A percentile compares a stretch with the other conserved stretches of the same genome.
phyloP scores from a whole-genome alignment of 75 land plant species.

The Sequoiadendron giganteum region DNA sequence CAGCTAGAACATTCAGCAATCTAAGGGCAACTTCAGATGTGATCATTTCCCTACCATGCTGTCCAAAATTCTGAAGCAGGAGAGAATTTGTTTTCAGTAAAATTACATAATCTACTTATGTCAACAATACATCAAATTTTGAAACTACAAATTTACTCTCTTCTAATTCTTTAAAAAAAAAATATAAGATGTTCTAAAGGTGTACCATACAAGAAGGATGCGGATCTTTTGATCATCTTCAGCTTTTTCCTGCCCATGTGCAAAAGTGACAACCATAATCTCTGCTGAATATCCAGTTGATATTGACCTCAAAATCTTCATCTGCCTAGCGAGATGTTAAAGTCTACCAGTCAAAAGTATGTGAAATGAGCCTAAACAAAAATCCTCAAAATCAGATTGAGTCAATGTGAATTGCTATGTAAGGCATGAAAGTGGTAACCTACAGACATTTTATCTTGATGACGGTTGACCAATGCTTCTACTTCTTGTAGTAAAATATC shows the following conservation, averaged over 20 bases:
- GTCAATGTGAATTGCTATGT: not conserved
- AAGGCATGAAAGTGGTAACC: constrained; percentile 5
- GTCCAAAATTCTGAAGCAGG: constrained; percentile 85
- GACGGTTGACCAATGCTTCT: constrained; percentile 60
- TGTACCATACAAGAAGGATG: constrained; percentile 68
- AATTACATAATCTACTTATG: not conserved
- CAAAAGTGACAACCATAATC: constrained; percentile 65
- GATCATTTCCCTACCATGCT: constrained; percentile 96
- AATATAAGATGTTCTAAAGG: not conserved
- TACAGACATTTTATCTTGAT: constrained; percentile 64
- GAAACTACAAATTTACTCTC: not conserved
- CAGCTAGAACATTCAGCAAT: constrained; percentile 60
- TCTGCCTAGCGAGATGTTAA: constrained; percentile 23
- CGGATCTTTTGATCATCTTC: constrained; percentile 51
- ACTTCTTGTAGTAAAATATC: constrained; percentile 61
- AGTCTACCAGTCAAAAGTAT: not conserved
- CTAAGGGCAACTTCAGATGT: constrained; percentile 88
- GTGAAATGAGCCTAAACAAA: constrained; percentile 9
- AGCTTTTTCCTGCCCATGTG: constrained; percentile 15
- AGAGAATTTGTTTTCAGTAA: constrained; percentile 49
- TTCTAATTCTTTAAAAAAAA: not conserved
- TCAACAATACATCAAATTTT: not conserved
- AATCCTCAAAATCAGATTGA: not conserved
- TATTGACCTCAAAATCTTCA: constrained; percentile 40
- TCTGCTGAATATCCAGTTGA: constrained; percentile 68